Conservation (phyloP, 2,329 filamentous ascomycete species). For the Nigrospora sphaerica region DNA sequence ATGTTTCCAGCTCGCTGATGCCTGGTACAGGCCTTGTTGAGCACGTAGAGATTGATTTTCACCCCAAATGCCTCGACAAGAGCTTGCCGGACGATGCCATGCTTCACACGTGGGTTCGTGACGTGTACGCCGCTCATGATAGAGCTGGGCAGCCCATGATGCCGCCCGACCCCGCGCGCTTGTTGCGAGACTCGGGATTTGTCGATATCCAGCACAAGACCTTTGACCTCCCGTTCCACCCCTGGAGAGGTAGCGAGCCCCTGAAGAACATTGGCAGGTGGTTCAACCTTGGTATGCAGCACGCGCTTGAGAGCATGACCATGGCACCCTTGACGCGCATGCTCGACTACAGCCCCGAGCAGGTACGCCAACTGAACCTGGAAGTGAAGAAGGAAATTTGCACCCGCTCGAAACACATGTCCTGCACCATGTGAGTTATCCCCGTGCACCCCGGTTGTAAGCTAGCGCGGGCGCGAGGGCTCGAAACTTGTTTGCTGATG, state of each 20-base stretch:
- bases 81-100: slow-evolving; percentile 50
- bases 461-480: not conserved
- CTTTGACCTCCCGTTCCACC: slow-evolving; percentile 65
- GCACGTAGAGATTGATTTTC: slow-evolving; percentile 83
- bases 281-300: slow-evolving; percentile 74
- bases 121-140: slow-evolving; percentile 61
- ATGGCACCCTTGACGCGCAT: slow-evolving; percentile 65
- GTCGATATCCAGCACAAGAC: slow-evolving; percentile 67
- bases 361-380: slow-evolving; percentile 56
- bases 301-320: slow-evolving; percentile 66
- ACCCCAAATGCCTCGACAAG: slow-evolving; percentile 63
- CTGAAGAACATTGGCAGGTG: slow-evolving; percentile 67
- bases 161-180: slow-evolving; percentile 44
- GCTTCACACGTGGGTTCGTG: slow-evolving; percentile 62
- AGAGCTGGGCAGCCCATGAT: slow-evolving; percentile 59
- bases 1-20: slow-evolving; percentile 59
- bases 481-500: not conserved
- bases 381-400: slow-evolving; percentile 63
- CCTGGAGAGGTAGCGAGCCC: slow-evolving; percentile 60
- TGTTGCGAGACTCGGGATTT: slow-evolving; percentile 67
- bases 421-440: slow-evolving; percentile 66
- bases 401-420: slow-evolving; percentile 60
- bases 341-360: slow-evolving; percentile 50
- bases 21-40: slow-evolving; percentile 73
- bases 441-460: not conserved